A percentile compares a stretch with the other conserved stretches of the same genome.
Conservation (phyloP, 2,329 filamentous ascomycete species). For the Knufia petricola region DNA sequence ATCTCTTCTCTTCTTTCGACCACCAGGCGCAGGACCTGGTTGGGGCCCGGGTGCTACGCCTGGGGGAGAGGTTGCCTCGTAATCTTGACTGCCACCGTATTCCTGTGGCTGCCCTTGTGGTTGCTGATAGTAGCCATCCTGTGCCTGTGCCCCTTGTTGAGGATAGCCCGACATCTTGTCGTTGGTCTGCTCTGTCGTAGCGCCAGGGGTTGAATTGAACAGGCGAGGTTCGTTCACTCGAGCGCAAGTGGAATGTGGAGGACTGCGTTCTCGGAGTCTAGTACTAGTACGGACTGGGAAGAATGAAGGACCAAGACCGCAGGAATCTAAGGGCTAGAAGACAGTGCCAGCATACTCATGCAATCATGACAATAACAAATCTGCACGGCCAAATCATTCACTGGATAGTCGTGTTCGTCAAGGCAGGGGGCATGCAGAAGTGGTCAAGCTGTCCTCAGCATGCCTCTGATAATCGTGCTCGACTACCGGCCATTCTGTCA, state of each 20-base stretch:
- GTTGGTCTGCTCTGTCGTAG: background rate
- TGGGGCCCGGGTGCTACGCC: conserved; percentile 11
- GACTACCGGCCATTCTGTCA: conserved; percentile 5
- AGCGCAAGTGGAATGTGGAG: background rate
- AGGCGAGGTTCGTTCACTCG: background rate
- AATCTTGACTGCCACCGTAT: conserved; percentile 27
- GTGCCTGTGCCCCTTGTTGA: conserved; percentile 26
- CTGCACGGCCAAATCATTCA: background rate
- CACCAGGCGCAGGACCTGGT: conserved; percentile 25
- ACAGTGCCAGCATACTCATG: background rate
- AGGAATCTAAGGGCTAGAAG: background rate
- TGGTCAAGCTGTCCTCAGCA: conserved; percentile 7
- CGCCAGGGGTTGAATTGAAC: background rate
- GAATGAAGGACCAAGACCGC: background rate
- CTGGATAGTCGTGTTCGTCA: background rate
- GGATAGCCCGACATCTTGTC: conserved; percentile 7
- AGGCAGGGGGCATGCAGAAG: background rate
- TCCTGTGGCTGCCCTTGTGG: conserved; percentile 24
- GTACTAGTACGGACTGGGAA: no score
- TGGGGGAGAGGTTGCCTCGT: conserved; percentile 25
- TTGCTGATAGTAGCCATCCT: conserved; percentile 41
- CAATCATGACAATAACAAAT: background rate
- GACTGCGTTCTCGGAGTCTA: no score
- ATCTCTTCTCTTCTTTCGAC: conserved; percentile 68
- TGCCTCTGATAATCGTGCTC: background rate